Evolutionary conservation across 768 basidiomycete species (phyloP).

Genomic region (Boletus fagicola): DNA sequence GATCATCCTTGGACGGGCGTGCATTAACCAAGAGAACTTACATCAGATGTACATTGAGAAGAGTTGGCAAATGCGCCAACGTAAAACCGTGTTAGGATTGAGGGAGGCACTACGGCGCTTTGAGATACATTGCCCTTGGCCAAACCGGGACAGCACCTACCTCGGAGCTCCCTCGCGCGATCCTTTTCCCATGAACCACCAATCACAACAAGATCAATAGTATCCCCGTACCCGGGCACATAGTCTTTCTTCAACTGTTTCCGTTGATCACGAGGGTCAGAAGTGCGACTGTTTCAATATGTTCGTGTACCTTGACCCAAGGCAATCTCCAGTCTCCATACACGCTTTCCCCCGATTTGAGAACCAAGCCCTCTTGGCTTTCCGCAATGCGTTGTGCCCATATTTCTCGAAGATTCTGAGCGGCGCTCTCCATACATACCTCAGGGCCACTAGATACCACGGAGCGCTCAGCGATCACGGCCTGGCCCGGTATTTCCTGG

Average conservation of each 20-base stretch:
- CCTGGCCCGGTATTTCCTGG: slow-evolving; percentile 51
- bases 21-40: slow-evolving; percentile 25
- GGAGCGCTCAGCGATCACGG: slow-evolving; percentile 59
- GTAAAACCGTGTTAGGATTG: slow-evolving; percentile 76
- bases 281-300: slow-evolving; percentile 12
- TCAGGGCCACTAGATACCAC: slow-evolving; percentile 35
- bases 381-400: slow-evolving; percentile 54
- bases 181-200: slow-evolving; percentile 80
- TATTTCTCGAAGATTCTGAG: slow-evolving; percentile 37
- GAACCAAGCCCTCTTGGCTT: slow-evolving; percentile 67
- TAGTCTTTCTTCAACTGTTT: slow-evolving; percentile 77
- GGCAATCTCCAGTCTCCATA: slow-evolving; percentile 66
- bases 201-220: slow-evolving; percentile 72
- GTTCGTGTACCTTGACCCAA: slow-evolving; percentile 70
- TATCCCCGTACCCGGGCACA: slow-evolving; percentile 80
- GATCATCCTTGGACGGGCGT: background rate
- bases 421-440: slow-evolving; percentile 7
- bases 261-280: background rate
- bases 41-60: slow-evolving; percentile 39
- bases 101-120: slow-evolving; percentile 55
- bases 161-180: slow-evolving; percentile 72
- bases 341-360: slow-evolving; percentile 67
- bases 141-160: slow-evolving; percentile 36
- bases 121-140: background rate
- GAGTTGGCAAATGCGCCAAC: slow-evolving; percentile 63